Evolutionary conservation across 1,284 basidiomycete species (phyloP).

Genomic region (Xanthoconium separans): DNA sequence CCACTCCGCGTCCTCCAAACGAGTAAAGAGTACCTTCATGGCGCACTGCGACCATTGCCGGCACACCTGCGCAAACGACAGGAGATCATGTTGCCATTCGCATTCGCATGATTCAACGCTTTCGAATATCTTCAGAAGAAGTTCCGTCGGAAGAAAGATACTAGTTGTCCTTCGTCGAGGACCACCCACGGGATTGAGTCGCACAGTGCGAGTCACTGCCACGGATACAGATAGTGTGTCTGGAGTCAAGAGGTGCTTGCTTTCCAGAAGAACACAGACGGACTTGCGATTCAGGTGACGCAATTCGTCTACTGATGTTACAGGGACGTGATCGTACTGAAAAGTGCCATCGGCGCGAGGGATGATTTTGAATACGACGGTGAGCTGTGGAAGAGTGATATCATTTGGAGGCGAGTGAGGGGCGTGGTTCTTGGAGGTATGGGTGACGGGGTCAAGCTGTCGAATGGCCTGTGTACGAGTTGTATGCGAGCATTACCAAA

Average conservation of each 20-base stretch:
- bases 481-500: background rate
- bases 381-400: background rate
- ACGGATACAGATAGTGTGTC: background rate
- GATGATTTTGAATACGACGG: background rate
- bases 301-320: background rate
- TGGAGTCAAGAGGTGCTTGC: background rate
- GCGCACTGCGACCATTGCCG: constrained; percentile 2
- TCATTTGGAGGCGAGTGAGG: background rate
- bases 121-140: constrained; percentile 2
- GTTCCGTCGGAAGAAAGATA: background rate
- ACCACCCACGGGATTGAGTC: background rate
- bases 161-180: background rate
- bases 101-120: background rate
- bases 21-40: background rate
- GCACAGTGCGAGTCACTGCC: background rate
- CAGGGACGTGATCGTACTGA: background rate
- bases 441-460: background rate
- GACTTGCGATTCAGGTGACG: background rate
- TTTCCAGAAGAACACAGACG: background rate
- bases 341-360: background rate
- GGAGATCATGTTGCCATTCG: background rate
- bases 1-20: background rate
- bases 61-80: constrained; percentile 9
- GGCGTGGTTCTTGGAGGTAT: too few relatives aligned
- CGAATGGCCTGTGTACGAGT: background rate